Conservation (phyloP, 1,139 yeast species). For the Candida glucosophila region DNA sequence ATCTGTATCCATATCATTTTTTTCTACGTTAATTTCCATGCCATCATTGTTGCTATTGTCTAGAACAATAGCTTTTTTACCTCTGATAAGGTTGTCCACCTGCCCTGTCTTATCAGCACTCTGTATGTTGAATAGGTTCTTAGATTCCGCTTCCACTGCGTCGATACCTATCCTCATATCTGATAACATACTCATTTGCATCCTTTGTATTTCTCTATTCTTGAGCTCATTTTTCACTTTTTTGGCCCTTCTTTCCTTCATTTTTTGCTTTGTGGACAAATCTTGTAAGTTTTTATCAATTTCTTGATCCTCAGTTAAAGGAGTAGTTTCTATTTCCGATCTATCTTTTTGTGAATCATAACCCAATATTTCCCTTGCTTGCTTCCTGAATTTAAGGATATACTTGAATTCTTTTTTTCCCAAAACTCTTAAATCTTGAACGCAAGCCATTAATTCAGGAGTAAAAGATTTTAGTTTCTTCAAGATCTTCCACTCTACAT, state of each 20-base stretch:
- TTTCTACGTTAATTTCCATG: slow-evolving; percentile 45
- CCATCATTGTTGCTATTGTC: slow-evolving; percentile 28
- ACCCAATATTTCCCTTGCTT: slow-evolving; percentile 73
- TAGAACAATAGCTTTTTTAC: slow-evolving; percentile 76
- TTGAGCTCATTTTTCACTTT: slow-evolving; percentile 74
- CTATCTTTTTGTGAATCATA: slow-evolving; percentile 50
- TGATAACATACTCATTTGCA: slow-evolving; percentile 95
- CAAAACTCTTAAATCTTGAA: slow-evolving; percentile 84
- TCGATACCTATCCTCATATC: slow-evolving; percentile 92
- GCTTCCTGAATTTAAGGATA: slow-evolving; percentile 80
- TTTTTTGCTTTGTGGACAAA: slow-evolving; percentile 63
- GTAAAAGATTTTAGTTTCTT: slow-evolving; percentile 73
- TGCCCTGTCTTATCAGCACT: slow-evolving; percentile 83
- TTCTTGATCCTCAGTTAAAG: slow-evolving; percentile 79
- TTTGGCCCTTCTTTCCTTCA: slow-evolving; percentile 68
- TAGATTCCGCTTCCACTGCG: slow-evolving; percentile 77
- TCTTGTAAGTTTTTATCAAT: slow-evolving; percentile 77
- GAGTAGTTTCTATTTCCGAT: slow-evolving; percentile 51
- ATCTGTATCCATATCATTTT: slow-evolving; percentile 35
- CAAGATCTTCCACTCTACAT: slow-evolving; percentile 65
- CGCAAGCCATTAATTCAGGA: slow-evolving; percentile 68
- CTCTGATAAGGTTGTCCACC: slow-evolving; percentile 62
- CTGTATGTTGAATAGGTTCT: slow-evolving; percentile 73
- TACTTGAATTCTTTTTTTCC: slow-evolving; percentile 89
- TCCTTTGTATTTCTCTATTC: slow-evolving; percentile 81